A percentile compares a stretch with the other conserved stretches of the same genome.
These are phyloP conservation scores for Byssothecium circinans DNA, from an alignment of 2,329 filamentous ascomycete species.

Conservation along the genomic window DNA sequence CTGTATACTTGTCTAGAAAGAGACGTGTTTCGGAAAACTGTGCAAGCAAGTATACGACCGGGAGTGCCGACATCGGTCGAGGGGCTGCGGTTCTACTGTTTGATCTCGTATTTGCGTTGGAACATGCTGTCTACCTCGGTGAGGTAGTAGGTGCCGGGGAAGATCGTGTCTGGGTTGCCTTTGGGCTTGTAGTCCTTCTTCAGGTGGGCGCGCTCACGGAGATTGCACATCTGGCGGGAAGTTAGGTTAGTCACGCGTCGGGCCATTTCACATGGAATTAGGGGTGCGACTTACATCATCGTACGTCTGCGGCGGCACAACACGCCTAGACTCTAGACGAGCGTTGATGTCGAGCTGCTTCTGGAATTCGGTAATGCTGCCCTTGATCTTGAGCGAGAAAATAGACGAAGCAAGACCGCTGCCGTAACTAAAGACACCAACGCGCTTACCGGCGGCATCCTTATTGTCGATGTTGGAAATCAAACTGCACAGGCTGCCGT, in stretches of 20 bases:
- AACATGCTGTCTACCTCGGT: constrained; percentile 55
- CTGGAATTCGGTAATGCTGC: constrained; percentile 50
- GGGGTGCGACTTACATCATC: constrained; percentile 44
- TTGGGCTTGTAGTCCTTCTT: constrained; percentile 53
- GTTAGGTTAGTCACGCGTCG: constrained; percentile 27
- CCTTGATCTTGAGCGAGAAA: constrained; percentile 53
- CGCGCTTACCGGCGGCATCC: constrained; percentile 53
- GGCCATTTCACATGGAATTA: constrained; percentile 5
- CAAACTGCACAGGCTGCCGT: constrained; percentile 53
- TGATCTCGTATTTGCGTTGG: constrained; percentile 53
- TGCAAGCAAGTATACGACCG: neutral
- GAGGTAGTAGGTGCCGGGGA: constrained; percentile 56
- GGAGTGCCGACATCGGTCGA: neutral
- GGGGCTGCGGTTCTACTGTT: constrained; percentile 42
- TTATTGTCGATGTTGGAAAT: constrained; percentile 50
- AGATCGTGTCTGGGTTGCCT: constrained; percentile 48
- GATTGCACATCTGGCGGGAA: constrained; percentile 53
- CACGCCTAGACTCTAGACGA: constrained; percentile 49
- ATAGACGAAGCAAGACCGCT: constrained; percentile 55
- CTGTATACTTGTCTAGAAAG: neutral
- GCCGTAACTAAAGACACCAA: constrained; percentile 57
- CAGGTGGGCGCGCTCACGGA: constrained; percentile 54
- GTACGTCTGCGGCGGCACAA: constrained; percentile 53
- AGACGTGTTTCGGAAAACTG: neutral
- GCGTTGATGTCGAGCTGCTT: constrained; percentile 52